Conservation (phyloP, 1,284 basidiomycete genomes). For the Xerocomus cyaneibrunnescens region DNA sequence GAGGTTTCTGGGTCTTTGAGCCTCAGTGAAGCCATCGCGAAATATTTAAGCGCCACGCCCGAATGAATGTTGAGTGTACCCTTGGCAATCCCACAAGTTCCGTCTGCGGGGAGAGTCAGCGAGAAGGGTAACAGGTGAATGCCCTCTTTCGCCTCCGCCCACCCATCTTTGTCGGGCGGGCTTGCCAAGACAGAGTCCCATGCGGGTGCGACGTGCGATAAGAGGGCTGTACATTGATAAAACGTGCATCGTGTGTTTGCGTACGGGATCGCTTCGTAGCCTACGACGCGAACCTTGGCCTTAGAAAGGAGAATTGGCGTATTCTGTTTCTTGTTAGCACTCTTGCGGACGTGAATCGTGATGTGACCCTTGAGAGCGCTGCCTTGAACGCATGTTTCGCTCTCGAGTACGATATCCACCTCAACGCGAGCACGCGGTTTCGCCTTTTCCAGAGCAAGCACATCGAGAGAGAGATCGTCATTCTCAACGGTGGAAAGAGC, state of each 20-base stretch:
- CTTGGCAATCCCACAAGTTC: constrained; percentile 63
- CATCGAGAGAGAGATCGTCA: constrained; percentile 20
- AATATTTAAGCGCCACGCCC: constrained; percentile 75
- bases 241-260: constrained; percentile 76
- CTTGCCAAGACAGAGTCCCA: constrained; percentile 52
- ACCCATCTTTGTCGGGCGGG: constrained; percentile 69
- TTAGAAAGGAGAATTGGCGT: constrained; percentile 66
- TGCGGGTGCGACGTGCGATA: constrained; percentile 54
- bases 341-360: constrained; percentile 67
- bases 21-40: constrained; percentile 73
- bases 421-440: constrained; percentile 75
- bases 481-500: constrained; percentile 12
- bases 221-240: constrained; percentile 72
- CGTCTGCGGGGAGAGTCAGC: constrained; percentile 70
- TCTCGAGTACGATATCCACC: constrained; percentile 80
- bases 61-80: constrained; percentile 60
- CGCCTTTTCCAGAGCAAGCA: constrained; percentile 59
- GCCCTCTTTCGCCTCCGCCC: constrained; percentile 65
- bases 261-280: constrained; percentile 77
- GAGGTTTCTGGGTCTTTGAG: constrained; percentile 67
- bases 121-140: constrained; percentile 75
- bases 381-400: constrained; percentile 81
- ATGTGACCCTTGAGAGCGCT: constrained; percentile 73
- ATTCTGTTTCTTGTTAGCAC: constrained; percentile 50
- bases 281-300: constrained; percentile 83